Evolutionary conservation across 495 filamentous ascomycete species (phyloP), one percentile per base, ranked within the genome.

Genomic region (Pseudoneurospora amorphoporcata): DNA sequence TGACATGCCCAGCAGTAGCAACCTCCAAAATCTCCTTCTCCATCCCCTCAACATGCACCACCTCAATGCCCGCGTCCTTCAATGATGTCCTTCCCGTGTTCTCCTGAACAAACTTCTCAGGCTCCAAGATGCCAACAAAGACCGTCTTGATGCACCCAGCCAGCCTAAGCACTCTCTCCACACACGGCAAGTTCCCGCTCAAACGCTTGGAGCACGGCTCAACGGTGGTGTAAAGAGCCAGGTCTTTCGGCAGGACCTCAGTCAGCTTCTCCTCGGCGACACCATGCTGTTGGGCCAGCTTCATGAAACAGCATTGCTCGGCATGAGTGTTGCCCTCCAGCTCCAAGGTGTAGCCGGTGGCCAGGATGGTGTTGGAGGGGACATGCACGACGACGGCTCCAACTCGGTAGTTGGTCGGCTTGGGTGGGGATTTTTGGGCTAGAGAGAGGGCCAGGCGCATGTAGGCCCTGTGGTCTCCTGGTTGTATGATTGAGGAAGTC

Each of bases 271-370:
- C 88, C 69, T 92, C 90, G 1, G 84, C 40, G 9, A 91, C 80
- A 47, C 74, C 79, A 69, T 82, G 76, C 68, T 80, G 76, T 69
- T 80, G 76, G n/a, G 89, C 86, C 37, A 91, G 86, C 80, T 99
- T 98, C 45, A 88, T 81, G 69, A 99, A 87, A 78, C 92, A 94
- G 83, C 90, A 93, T 83, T 99, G 94, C 76, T 99, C 95, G 6
- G 95, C 95, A 75, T 99, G 95, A 0, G 94, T 97, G 85, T 99
- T 99, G 16, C 94, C 95, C 0, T 88, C 86, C 12, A 95, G 89
- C 78, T 98, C 95, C 74, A 97, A 87, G 8, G 94, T 97, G 84
- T 94, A 98, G 69, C 95, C 94, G 2, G 92, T 94, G 3, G 92
- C 87, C 47, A 97, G 87, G 75, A 97, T 85, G 12, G 86, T 82